Conservation (phyloP, 768 basidiomycete genomes). For the Cubamyces sp. region DNA sequence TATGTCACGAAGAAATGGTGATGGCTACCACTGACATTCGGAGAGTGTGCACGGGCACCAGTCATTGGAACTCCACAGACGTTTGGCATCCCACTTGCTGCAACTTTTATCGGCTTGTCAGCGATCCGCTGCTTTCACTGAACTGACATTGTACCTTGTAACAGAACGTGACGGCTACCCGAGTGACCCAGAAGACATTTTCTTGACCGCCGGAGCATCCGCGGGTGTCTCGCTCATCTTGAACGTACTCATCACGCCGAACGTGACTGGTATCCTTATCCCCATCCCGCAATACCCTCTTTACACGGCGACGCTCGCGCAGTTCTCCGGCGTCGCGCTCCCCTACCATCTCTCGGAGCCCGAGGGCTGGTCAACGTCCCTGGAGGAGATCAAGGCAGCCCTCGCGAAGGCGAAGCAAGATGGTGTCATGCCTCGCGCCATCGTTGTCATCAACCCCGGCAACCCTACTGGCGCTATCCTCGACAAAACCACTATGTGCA, state of each 20-base stretch:
- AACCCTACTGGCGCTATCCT: slow-evolving; percentile 95
- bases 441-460: slow-evolving; percentile 98
- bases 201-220: slow-evolving; percentile 94
- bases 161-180: slow-evolving; percentile 90
- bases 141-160: not conserved
- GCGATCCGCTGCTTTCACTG: not conserved
- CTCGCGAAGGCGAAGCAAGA: slow-evolving; percentile 66
- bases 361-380: slow-evolving; percentile 81
- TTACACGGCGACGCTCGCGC: slow-evolving; percentile 93
- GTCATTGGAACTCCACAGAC: no score
- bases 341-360: slow-evolving; percentile 91
- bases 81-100: no score
- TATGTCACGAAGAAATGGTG: no score
- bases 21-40: no score
- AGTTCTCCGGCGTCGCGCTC: slow-evolving; percentile 75
- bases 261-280: slow-evolving; percentile 80
- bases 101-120: no score
- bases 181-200: slow-evolving; percentile 82
- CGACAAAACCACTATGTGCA: slow-evolving; percentile 66
- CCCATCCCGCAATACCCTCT: slow-evolving; percentile 99
- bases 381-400: slow-evolving; percentile 64
- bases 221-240: slow-evolving; percentile 90
- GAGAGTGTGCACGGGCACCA: no score
- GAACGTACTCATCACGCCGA: slow-evolving; percentile 72
- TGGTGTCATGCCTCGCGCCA: slow-evolving; percentile 71